Conservation (phyloP, 1,284 basidiomycete species). For the Ceratorhiza oryzae-sativae region DNA sequence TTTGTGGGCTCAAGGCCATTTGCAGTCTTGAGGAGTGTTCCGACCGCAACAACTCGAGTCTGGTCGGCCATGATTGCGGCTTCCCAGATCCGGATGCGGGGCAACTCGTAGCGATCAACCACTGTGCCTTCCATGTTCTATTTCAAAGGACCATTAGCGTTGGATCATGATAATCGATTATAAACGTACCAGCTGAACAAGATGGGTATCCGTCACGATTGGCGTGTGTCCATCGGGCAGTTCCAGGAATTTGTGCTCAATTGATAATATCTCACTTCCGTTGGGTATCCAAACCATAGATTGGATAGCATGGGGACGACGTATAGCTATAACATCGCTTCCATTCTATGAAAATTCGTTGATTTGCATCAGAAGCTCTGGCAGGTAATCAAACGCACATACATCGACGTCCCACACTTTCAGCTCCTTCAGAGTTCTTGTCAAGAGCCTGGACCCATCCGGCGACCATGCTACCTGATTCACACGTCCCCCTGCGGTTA, state of each 20-base stretch:
- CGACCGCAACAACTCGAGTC: slow-evolving; percentile 66
- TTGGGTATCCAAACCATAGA: slow-evolving; percentile 75
- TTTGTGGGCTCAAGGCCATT: slow-evolving; percentile 73
- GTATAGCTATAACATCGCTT: slow-evolving; percentile 74
- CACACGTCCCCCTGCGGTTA: slow-evolving; percentile 11
- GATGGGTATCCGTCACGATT: too few relatives aligned
- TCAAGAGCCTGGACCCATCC: not conserved
- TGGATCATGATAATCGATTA: too few relatives aligned
- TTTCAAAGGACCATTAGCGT: too few relatives aligned
- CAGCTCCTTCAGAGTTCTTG: not conserved
- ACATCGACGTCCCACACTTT: slow-evolving; percentile 22
- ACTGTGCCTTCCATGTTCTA: too few relatives aligned
- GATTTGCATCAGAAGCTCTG: too few relatives aligned
- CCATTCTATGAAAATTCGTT: too few relatives aligned
- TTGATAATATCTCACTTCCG: slow-evolving; percentile 57
- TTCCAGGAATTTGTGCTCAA: not conserved
- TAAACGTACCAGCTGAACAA: too few relatives aligned
- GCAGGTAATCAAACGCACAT: slow-evolving; percentile 15
- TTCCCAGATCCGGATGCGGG: too few relatives aligned
- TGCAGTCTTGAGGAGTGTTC: slow-evolving; percentile 66
- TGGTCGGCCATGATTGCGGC: too few relatives aligned
- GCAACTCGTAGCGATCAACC: too few relatives aligned
- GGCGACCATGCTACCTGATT: slow-evolving; percentile 15
- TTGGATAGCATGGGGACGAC: slow-evolving; percentile 66
- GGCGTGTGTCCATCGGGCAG: too few relatives aligned